Percentiles rank a stretch among this genome's conserved stretches.
Evolutionary conservation across 2,329 filamentous ascomycete genomes (phyloP).

Genomic region (Alternaria incomplexa): DNA sequence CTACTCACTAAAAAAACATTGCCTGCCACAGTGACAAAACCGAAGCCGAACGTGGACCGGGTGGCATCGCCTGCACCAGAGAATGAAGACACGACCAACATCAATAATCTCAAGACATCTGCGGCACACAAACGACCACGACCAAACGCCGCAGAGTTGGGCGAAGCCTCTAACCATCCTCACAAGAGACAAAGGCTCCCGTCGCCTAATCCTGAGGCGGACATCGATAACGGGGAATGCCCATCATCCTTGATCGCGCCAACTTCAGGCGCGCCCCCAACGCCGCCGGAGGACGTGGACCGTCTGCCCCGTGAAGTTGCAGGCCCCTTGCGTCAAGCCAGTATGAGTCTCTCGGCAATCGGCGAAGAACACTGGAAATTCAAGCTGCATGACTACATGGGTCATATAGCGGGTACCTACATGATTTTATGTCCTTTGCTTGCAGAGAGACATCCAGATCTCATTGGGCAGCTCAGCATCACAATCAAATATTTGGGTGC

Average conservation of each 20-base stretch:
- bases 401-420: not conserved
- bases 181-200: not conserved
- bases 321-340: not conserved
- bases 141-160: not conserved
- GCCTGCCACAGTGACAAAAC: not conserved
- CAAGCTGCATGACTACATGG: not conserved
- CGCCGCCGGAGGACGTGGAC: not conserved
- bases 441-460: not conserved
- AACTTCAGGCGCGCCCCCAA: not conserved
- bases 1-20: not conserved
- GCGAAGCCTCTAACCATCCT: rapidly evolving
- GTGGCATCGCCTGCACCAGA: too few species aligned
- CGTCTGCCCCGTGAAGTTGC: not conserved
- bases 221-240: not conserved
- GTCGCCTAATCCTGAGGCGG: not conserved
- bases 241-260: not conserved
- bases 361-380: not conserved
- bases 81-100: too few species aligned
- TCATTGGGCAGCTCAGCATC: not conserved
- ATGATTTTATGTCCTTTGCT: not conserved
- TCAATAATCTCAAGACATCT: too few species aligned
- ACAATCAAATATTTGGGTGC: not conserved
- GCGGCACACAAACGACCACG: not conserved
- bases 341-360: not conserved
- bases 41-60: too few species aligned